Evolutionary conservation across 2,329 filamentous ascomycete species (phyloP).

Genomic region (Orbilia oligospora): DNA sequence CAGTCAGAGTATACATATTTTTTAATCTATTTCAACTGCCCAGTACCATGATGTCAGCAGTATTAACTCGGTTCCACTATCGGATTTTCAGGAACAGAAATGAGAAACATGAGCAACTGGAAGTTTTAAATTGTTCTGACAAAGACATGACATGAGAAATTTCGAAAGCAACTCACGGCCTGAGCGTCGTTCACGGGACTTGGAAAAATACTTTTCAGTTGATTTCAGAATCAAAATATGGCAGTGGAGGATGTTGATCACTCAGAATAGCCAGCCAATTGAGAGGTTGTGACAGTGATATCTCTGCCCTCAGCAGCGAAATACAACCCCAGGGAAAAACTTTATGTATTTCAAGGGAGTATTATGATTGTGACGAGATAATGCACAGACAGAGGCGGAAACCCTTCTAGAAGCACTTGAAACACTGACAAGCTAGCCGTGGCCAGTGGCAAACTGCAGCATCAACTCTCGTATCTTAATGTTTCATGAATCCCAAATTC

Average conservation of each 20-base stretch:
- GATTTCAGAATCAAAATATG: conserved; percentile 4
- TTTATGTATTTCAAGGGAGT: background rate
- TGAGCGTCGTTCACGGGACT: conserved; percentile 56
- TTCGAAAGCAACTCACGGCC: conserved; percentile 24
- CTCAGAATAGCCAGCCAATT: conserved; percentile 52
- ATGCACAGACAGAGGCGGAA: conserved; percentile 21
- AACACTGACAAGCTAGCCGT: conserved; percentile 25
- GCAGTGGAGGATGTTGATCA: conserved; percentile 37
- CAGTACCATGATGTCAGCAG: conserved; percentile 52
- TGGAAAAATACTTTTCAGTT: conserved; percentile 3
- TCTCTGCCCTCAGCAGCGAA: conserved; percentile 17
- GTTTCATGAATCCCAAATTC: conserved; percentile 51
- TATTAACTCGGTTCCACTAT: conserved; percentile 51
- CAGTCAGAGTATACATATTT: conserved; percentile 20
- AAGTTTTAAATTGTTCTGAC: conserved; percentile 41
- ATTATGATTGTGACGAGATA: conserved; percentile 24
- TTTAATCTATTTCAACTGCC: conserved; percentile 52
- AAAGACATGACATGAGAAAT: conserved; percentile 56
- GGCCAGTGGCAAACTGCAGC: conserved; percentile 29
- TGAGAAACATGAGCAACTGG: conserved; percentile 14
- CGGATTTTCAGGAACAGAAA: conserved; percentile 53
- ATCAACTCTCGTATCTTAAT: conserved; percentile 31
- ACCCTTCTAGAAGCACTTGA: conserved; percentile 53
- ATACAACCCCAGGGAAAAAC: background rate
- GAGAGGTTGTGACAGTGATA: conserved; percentile 23